A percentile compares a stretch with the other conserved stretches of the same genome.
Conservation (phyloP, 2,329 filamentous ascomycete genomes). For the Calonectria pseudoreteaudii region DNA sequence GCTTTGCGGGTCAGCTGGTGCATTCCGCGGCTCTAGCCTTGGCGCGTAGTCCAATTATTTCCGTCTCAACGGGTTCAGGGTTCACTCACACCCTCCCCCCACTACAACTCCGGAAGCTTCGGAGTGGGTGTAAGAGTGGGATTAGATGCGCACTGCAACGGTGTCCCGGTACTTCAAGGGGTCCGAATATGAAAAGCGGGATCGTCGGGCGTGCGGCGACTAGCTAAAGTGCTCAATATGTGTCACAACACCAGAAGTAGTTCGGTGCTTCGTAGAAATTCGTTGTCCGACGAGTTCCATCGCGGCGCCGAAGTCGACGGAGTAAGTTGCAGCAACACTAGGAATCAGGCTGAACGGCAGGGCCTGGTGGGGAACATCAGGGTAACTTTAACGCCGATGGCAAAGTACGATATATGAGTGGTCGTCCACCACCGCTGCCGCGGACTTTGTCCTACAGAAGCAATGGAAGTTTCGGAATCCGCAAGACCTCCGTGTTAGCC, state of each 20-base stretch:
- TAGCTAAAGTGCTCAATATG: not conserved
- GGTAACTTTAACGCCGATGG: not conserved
- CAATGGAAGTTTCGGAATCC: not conserved
- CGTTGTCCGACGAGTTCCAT: not conserved
- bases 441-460: not conserved
- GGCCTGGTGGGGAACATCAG: not conserved
- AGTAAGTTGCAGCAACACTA: not conserved
- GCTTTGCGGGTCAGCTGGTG: not conserved
- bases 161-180: constrained; percentile 4
- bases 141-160: not conserved
- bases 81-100: constrained; percentile 12
- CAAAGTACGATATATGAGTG: not conserved
- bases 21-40: not conserved
- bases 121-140: constrained; percentile 4
- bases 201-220: constrained; percentile 7
- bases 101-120: constrained; percentile 19
- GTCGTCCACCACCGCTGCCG: not conserved
- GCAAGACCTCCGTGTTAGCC: not conserved
- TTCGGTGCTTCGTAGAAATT: not conserved
- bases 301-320: not conserved
- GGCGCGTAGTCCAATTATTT: not conserved
- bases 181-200: not conserved
- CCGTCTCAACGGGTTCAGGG: constrained; percentile 5
- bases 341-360: not conserved
- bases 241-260: not conserved